These are phyloP conservation scores for Paramyrothecium sp. DNA, from an alignment of 2,329 filamentous ascomycete species.

Conservation along the genomic window DNA sequence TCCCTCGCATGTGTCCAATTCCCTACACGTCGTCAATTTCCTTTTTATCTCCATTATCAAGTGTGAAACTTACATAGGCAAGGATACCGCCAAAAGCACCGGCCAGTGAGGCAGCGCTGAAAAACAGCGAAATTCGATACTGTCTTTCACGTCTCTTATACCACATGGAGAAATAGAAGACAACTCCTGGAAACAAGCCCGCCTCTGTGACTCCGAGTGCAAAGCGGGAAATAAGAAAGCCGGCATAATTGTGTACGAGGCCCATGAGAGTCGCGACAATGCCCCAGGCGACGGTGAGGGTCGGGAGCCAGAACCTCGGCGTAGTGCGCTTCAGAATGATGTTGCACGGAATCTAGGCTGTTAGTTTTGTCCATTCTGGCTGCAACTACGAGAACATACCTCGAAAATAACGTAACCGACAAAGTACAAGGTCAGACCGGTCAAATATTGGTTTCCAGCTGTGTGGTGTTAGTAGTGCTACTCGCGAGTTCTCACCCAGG, in stretches of 20 bases:
- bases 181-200: conserved; percentile 50
- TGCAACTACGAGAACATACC: conserved; percentile 21
- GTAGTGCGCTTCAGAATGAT: conserved; percentile 61
- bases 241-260: conserved; percentile 45
- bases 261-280: conserved; percentile 50
- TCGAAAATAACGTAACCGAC: conserved; percentile 59
- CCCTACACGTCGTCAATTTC: conserved; percentile 32
- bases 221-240: conserved; percentile 52
- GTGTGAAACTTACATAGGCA: conserved; percentile 41
- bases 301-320: conserved; percentile 55
- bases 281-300: conserved; percentile 55
- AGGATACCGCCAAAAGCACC: conserved; percentile 57
- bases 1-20: conserved; percentile 51
- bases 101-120: conserved; percentile 52
- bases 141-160: conserved; percentile 54
- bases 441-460: conserved; percentile 63
- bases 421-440: conserved; percentile 66
- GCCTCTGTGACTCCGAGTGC: conserved; percentile 55
- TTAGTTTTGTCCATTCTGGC: neutral
- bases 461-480: neutral
- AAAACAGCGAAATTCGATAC: conserved; percentile 55
- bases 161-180: conserved; percentile 53
- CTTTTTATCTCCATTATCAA: neutral
- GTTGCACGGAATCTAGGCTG: conserved; percentile 54
- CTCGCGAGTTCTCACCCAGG: conserved; percentile 19